Percentiles rank a stretch among this genome's conserved stretches.
These are phyloP conservation scores for Suillus cothurnatus DNA, from an alignment of 768 basidiomycete genomes.

Conservation along the genomic window DNA sequence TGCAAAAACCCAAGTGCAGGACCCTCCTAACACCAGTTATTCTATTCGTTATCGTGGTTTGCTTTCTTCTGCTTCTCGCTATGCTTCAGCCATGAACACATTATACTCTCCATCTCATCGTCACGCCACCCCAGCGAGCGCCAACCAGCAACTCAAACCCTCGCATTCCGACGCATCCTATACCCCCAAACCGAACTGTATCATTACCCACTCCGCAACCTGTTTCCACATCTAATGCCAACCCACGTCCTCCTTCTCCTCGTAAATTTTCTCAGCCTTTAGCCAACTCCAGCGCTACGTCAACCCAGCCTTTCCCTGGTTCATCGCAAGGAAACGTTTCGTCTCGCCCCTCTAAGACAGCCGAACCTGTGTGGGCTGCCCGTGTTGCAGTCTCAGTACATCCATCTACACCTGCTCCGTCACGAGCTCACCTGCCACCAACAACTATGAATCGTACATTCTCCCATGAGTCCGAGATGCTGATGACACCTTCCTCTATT, in stretches of 20 bases:
- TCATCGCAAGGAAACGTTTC: slow-evolving; percentile 11
- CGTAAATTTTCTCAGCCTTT: slow-evolving; percentile 32
- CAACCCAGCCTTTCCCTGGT: slow-evolving; percentile 33
- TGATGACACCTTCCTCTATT: slow-evolving; percentile 68
- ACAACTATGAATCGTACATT: slow-evolving; percentile 36
- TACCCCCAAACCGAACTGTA: slow-evolving; percentile 37
- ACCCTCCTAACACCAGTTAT: slow-evolving; percentile 19
- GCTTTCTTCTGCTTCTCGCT: slow-evolving; percentile 20
- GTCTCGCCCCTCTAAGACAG: neutral
- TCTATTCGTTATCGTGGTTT: slow-evolving; percentile 26
- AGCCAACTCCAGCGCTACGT: slow-evolving; percentile 20
- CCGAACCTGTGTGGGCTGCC: slow-evolving; percentile 17
- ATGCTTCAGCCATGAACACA: slow-evolving; percentile 22
- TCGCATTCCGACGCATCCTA: slow-evolving; percentile 23
- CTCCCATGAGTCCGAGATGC: slow-evolving; percentile 53
- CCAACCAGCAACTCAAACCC: slow-evolving; percentile 21
- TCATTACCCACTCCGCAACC: slow-evolving; percentile 35
- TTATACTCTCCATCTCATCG: slow-evolving; percentile 27
- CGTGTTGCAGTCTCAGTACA: slow-evolving; percentile 34
- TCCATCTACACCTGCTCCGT: slow-evolving; percentile 32
- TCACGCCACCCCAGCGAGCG: slow-evolving; percentile 20
- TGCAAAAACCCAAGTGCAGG: slow-evolving; percentile 26
- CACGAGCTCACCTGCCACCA: slow-evolving; percentile 24
- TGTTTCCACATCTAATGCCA: slow-evolving; percentile 14
- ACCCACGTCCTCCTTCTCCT: slow-evolving; percentile 27